A percentile compares a stretch with the other conserved stretches of the same genome.
phyloP scores from a whole-genome alignment of 305 asterid genomes.

The Euphrasia arctica region DNA sequence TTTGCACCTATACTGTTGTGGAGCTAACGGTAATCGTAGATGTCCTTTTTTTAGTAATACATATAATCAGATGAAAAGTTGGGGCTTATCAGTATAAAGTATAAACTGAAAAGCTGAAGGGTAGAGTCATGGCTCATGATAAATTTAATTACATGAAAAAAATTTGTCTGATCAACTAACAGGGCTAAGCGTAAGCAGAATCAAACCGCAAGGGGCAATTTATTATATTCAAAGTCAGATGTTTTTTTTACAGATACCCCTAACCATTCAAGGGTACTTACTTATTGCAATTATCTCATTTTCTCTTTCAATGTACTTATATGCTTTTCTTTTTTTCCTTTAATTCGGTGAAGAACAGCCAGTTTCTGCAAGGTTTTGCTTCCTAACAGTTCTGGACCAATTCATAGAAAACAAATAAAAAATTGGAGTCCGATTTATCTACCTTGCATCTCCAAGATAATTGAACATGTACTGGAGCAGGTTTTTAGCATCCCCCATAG shows the following conservation, averaged over 20 bases:
- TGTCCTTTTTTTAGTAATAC: neutral
- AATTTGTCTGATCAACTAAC: neutral
- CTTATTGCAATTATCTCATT: too few relatives aligned
- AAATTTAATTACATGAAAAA: neutral
- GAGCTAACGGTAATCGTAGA: neutral
- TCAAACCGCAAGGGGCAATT: too few relatives aligned
- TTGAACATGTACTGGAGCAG: conserved; percentile 85
- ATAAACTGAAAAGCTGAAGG: neutral
- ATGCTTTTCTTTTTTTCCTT: too few relatives aligned
- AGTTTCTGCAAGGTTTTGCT: too few relatives aligned
- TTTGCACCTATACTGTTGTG: neutral
- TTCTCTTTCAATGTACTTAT: too few relatives aligned
- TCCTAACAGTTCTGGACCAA: neutral
- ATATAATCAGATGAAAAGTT: neutral
- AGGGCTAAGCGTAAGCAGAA: too few relatives aligned
- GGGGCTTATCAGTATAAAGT: neutral
- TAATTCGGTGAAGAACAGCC: too few relatives aligned
- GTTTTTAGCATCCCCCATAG: conserved; percentile 95
- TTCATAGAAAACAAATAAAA: too few relatives aligned
- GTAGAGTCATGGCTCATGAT: neutral
- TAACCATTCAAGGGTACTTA: too few relatives aligned
- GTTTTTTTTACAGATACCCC: too few relatives aligned
- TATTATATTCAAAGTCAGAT: too few relatives aligned
- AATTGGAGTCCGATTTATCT: neutral
- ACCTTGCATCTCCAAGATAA: conserved; percentile 92